Percentiles rank a stretch among this genome's conserved stretches.
phyloP scores from a whole-genome alignment of 345 rosid genomes.

The Lepidium didymum region DNA sequence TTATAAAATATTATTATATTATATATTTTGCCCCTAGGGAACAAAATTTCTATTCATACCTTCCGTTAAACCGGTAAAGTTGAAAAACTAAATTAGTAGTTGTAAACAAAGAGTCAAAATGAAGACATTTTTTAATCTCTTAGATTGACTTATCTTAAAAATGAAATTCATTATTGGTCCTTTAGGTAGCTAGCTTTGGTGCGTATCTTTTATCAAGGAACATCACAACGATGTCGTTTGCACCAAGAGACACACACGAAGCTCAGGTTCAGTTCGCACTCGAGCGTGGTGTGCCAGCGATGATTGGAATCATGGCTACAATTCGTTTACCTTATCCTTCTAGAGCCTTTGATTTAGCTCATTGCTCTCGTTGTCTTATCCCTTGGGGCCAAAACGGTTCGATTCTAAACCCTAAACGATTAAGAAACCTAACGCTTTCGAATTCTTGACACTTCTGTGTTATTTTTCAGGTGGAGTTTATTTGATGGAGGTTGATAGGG shows the following conservation, averaged over 20 bases:
- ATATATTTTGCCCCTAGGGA: no score
- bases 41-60: no score
- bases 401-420: not conserved
- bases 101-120: not conserved
- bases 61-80: conserved; percentile 9
- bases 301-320: conserved; percentile 83
- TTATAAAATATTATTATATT: no score
- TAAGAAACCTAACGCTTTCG: not conserved
- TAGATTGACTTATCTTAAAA: not conserved
- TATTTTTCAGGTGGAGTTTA: conserved; percentile 57
- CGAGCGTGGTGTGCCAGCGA: conserved; percentile 89
- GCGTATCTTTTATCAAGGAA: conserved; percentile 76
- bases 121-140: not conserved
- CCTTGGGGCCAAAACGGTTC: conserved; percentile 81
- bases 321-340: conserved; percentile 86
- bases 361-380: conserved; percentile 95
- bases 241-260: conserved; percentile 92
- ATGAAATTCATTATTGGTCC: not conserved
- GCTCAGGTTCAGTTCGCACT: conserved; percentile 95
- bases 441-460: not conserved
- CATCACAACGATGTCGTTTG: conserved; percentile 75
- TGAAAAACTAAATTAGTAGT: conserved; percentile 4
- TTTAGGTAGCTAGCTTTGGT: conserved; percentile 96
- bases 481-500: conserved; percentile 75
- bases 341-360: conserved; percentile 91